phyloP scores from a whole-genome alignment of 441 rosid species.

The Erysimum cheiri region DNA sequence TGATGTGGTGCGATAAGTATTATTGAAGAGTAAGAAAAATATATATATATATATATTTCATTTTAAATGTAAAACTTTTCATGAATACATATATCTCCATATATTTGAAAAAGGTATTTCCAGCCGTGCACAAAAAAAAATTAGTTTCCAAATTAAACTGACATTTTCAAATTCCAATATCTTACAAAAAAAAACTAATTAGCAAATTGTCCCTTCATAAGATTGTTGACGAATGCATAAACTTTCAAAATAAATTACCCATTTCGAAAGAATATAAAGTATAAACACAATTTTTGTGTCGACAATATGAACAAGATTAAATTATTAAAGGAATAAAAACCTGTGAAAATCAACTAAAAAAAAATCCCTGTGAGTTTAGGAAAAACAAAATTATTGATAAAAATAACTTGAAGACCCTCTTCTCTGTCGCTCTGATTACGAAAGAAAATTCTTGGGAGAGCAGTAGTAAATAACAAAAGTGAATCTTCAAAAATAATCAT shows the following conservation, averaged over 20 bases:
- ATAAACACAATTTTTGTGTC: no score
- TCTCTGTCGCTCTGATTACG: conserved; percentile 17
- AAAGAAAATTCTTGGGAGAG: not conserved
- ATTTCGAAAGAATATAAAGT: no score
- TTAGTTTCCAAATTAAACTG: conserved; percentile 8
- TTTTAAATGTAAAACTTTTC: not conserved
- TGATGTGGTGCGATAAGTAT: not conserved
- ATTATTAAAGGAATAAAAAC: not conserved
- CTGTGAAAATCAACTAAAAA: no score
- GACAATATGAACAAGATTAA: not conserved
- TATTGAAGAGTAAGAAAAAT: not conserved
- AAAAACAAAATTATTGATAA: not conserved
- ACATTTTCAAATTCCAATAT: no score
- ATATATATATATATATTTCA: not conserved
- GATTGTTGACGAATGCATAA: not conserved
- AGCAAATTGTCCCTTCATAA: not conserved
- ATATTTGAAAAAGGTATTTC: not conserved
- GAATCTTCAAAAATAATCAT: conserved; percentile 16
- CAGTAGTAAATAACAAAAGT: conserved; percentile 18
- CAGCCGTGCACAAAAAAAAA: not conserved
- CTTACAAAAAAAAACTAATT: no score
- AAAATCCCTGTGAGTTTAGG: no score
- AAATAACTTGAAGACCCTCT: not conserved
- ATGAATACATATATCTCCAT: no score
- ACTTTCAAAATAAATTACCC: not conserved